Evolutionary conservation across 1,284 basidiomycete species (phyloP).

Genomic region (Bondarzewia mesenterica): DNA sequence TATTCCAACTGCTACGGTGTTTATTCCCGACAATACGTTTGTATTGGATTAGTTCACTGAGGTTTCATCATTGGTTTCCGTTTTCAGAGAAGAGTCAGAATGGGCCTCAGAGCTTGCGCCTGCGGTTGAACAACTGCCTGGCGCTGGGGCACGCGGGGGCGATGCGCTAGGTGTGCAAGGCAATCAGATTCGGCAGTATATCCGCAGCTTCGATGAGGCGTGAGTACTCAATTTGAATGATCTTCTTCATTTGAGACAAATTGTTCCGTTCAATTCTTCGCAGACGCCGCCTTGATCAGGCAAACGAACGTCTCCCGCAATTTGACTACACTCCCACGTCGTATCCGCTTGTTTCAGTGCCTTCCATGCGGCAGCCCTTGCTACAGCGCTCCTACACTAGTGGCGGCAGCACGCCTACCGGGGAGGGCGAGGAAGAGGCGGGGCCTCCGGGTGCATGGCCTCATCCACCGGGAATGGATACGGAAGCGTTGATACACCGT

Average conservation of each 20-base stretch:
- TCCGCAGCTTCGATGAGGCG: conserved; percentile 91
- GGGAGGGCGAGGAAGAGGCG: conserved; percentile 41
- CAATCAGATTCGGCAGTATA: conserved; percentile 68
- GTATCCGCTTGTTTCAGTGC: conserved; percentile 45
- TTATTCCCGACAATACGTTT: no score
- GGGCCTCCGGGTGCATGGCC: conserved; percentile 27
- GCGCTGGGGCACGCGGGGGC: conserved; percentile 33
- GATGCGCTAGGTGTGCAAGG: conserved; percentile 52
- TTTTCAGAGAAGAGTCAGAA: conserved; percentile 84
- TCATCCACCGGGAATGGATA: conserved; percentile 51
- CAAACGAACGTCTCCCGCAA: conserved; percentile 86
- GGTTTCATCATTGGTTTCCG: not conserved
- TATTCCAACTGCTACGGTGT: conserved; percentile 84
- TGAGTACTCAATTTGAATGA: conserved; percentile 31
- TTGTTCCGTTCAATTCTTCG: not conserved
- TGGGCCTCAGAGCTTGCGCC: conserved; percentile 81
- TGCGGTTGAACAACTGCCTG: conserved; percentile 27
- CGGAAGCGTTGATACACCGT: conserved; percentile 81
- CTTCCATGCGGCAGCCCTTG: conserved; percentile 49
- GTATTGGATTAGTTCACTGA: not conserved
- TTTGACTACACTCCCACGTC: conserved; percentile 34
- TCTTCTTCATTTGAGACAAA: not conserved
- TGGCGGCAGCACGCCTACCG: conserved; percentile 24
- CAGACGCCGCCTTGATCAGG: conserved; percentile 84
- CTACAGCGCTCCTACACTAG: conserved; percentile 22